Evolutionary conservation across 2,329 filamentous ascomycete genomes (phyloP).

Genomic region (Fusarium paranaense): DNA sequence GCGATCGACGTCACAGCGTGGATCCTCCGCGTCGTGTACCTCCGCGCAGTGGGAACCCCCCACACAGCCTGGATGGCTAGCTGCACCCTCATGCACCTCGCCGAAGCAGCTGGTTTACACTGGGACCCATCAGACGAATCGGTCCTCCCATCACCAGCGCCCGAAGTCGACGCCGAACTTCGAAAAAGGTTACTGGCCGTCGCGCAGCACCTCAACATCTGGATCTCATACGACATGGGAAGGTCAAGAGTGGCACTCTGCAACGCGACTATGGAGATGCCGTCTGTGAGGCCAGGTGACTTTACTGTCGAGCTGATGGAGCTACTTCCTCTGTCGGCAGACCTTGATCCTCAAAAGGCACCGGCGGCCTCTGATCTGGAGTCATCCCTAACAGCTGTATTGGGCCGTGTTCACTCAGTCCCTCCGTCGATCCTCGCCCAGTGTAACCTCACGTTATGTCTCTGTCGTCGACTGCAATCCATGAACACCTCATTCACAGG

Average conservation of each 20-base stretch:
- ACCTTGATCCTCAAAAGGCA: constrained; percentile 63
- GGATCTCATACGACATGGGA: constrained; percentile 70
- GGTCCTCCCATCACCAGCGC: constrained; percentile 39
- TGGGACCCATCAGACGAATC: constrained; percentile 49
- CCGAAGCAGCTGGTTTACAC: constrained; percentile 65
- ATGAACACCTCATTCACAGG: constrained; percentile 59
- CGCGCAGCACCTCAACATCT: constrained; percentile 68
- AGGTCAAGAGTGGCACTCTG: constrained; percentile 63
- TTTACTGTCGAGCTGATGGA: constrained; percentile 62
- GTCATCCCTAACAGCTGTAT: constrained; percentile 53
- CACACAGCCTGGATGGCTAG: constrained; percentile 69
- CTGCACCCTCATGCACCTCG: constrained; percentile 67
- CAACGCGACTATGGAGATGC: constrained; percentile 57
- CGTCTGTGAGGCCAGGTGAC: constrained; percentile 53
- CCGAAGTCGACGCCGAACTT: constrained; percentile 51
- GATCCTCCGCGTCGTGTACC: constrained; percentile 64
- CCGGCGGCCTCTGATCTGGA: constrained; percentile 57
- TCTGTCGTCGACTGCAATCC: constrained; percentile 65
- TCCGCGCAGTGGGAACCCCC: constrained; percentile 64
- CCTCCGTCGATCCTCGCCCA: constrained; percentile 61
- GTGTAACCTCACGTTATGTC: constrained; percentile 66
- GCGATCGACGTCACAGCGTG: constrained; percentile 60
- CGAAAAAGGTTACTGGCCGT: constrained; percentile 60
- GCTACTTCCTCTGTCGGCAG: constrained; percentile 64
- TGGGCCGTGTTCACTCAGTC: constrained; percentile 54